These are phyloP conservation scores for Nymphaea thermarum DNA, from an alignment of 164 flowering plant genomes.

Conservation along the genomic window DNA sequence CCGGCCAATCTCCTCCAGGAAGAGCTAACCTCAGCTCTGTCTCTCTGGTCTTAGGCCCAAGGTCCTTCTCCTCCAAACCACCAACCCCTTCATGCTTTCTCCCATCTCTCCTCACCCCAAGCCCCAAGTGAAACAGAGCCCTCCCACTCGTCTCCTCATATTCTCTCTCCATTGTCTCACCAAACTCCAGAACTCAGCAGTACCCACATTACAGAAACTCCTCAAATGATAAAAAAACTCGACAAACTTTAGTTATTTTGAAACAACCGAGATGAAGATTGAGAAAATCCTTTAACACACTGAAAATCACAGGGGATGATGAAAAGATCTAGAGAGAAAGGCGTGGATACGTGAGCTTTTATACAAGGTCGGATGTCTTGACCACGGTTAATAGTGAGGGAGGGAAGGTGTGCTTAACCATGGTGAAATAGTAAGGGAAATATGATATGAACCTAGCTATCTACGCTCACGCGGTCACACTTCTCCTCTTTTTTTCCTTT, in stretches of 20 bases:
- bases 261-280: neutral
- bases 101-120: neutral
- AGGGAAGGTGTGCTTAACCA: too few relatives aligned
- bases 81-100: neutral
- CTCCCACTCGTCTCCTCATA: neutral
- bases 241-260: too few relatives aligned
- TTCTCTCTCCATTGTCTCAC: neutral
- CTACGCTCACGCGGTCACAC: too few relatives aligned
- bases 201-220: neutral
- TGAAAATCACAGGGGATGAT: too few relatives aligned
- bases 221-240: neutral
- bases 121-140: neutral
- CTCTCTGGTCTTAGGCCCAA: slow-evolving; percentile 2
- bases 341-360: too few relatives aligned
- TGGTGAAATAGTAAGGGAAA: too few relatives aligned
- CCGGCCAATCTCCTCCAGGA: neutral
- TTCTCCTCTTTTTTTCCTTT: too few relatives aligned
- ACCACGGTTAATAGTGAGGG: too few relatives aligned
- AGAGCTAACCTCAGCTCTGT: neutral
- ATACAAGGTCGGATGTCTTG: too few relatives aligned
- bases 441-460: too few relatives aligned
- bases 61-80: slow-evolving; percentile 1
- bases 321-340: neutral
- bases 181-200: neutral
- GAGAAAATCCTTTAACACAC: neutral